Evolutionary conservation across 148 eudicot genomes (phyloP), one percentile per base, ranked within the genome.

Genomic region (Rhododendron vialii): DNA sequence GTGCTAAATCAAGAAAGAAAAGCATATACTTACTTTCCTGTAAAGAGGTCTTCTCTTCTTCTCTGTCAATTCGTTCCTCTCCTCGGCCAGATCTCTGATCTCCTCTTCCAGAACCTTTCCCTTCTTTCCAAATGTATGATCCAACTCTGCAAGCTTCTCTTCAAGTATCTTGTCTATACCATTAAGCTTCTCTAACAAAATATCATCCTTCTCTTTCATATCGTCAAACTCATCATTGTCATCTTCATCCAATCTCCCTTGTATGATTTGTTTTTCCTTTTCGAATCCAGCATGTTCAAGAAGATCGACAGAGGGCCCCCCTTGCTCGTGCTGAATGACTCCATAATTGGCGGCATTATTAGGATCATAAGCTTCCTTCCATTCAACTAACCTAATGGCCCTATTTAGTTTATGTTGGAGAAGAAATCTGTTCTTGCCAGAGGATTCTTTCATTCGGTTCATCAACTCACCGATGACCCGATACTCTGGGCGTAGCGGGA

Each of bases 51-150:
- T 86, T 82, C 92, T 92, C 88, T 90, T 93, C 92, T 93, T 93
- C 90, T 97, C 98, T 81, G 95, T 93, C 89, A 93, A 87, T 22
- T 94, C 89, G 86, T 96, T 97, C 86, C 99, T 91, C 90, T 95
- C 98, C 88, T 95, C 98, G 18, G 99, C 99, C 76, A 97, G 98
- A 82, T 93, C 94, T 85, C 96, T 93, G 43, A 97, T 94, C 88
- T 97, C 98, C 89, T 94, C 98, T 89, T 97, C 99, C 86, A 97
- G 84, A 84, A 91, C 88, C 89, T 92, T 95, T 78, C 96, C 99
- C 88, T 92, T 97, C 93, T 88, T 97, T 61, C 99, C 99, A 75
- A 95, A 97, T 41, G 99, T 97, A 85, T 93, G 93, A 78, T 95
- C 98, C 92, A 97, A 90, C 81, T 92, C 91, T 3, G 92, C 93